A percentile compares a stretch with the other conserved stretches of the same genome.
Conservation (phyloP, 2,329 filamentous ascomycete genomes). For the Colletotrichum magnum region DNA sequence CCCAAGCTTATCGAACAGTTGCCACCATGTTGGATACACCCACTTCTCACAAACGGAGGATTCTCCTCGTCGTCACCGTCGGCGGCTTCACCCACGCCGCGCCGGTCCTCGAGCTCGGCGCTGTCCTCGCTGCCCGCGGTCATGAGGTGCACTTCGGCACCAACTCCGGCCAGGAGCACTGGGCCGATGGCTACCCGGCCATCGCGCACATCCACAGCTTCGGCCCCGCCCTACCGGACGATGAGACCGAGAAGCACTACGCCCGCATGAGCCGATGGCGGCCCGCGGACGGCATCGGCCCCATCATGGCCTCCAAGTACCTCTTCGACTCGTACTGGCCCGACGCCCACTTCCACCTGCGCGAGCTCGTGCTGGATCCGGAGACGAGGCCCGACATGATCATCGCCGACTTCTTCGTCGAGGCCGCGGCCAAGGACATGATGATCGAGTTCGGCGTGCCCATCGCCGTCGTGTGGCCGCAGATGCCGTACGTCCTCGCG, state of each 20-base stretch:
- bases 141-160: conserved; percentile 54
- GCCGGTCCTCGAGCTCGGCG: conserved; percentile 53
- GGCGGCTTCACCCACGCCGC: conserved; percentile 56
- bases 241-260: conserved; percentile 22
- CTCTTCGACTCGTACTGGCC: conserved; percentile 55
- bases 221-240: conserved; percentile 44
- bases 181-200: conserved; percentile 50
- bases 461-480: conserved; percentile 56
- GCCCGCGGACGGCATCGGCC: conserved; percentile 12
- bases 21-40: background rate
- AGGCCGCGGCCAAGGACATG: conserved; percentile 57
- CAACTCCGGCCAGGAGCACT: conserved; percentile 52
- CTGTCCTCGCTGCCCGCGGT: conserved; percentile 48
- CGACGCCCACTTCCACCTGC: conserved; percentile 45
- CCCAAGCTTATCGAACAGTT: no score
- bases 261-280: conserved; percentile 14
- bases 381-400: conserved; percentile 54
- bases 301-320: conserved; percentile 52
- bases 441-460: conserved; percentile 53
- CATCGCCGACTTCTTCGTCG: conserved; percentile 58
- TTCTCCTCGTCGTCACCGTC: conserved; percentile 52
- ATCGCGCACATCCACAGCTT: conserved; percentile 49
- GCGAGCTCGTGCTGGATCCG: conserved; percentile 43
- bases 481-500: conserved; percentile 57
- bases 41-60: conserved; percentile 14